Evolutionary conservation across 768 basidiomycete genomes (phyloP).

Genomic region (Tubosaeta brunneosetosa): DNA sequence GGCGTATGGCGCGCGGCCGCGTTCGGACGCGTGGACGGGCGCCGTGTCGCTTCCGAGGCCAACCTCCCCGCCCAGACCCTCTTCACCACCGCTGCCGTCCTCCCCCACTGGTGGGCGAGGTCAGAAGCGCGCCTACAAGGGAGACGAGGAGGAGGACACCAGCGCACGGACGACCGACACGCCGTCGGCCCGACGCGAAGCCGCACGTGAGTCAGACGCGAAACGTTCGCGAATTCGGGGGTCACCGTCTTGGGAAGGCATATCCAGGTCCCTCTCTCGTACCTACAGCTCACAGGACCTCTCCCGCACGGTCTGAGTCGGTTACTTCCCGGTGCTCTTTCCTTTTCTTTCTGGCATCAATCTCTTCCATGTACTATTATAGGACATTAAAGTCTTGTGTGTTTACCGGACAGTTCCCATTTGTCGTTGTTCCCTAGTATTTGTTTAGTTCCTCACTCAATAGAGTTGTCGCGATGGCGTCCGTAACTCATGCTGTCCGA

Average conservation of each 20-base stretch:
- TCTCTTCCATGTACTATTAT: conserved; percentile 1
- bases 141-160: neutral
- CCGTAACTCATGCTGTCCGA: neutral
- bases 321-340: too few relatives aligned
- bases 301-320: neutral
- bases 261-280: neutral
- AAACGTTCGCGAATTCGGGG: conserved; percentile 16
- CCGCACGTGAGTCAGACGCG: neutral
- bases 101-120: conserved; percentile 11
- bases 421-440: neutral
- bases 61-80: too few relatives aligned
- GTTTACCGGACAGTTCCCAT: neutral
- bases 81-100: conserved; percentile 4
- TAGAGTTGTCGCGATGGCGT: neutral
- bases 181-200: neutral
- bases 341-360: neutral
- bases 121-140: conserved; percentile 13
- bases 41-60: too few relatives aligned
- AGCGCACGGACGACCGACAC: neutral
- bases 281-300: neutral
- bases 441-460: neutral
- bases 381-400: neutral
- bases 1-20: too few relatives aligned
- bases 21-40: too few relatives aligned
- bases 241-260: neutral